These are phyloP conservation scores for Stentor coeruleus DNA, from an alignment of 73 alveolate genomes.

Conservation along the genomic window DNA sequence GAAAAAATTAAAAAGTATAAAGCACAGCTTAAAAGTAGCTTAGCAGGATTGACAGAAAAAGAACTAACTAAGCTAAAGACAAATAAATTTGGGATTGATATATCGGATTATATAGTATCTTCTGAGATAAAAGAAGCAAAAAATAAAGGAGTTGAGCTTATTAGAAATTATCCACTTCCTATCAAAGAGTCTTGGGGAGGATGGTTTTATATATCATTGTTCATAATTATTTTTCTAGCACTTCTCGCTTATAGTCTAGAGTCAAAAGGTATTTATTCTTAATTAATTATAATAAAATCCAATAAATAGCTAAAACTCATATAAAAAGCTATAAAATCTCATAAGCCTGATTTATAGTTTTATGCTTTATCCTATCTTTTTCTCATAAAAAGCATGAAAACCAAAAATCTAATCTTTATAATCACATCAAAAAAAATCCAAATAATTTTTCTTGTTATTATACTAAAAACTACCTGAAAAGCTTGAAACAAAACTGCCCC, in stretches of 20 bases:
- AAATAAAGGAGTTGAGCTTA: not conserved
- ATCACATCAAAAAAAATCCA: too few relatives aligned
- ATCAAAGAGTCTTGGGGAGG: constrained; percentile 11
- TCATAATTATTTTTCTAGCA: not conserved
- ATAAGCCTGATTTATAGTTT: too few relatives aligned
- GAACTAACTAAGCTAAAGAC: not conserved
- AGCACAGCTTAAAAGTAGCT: not conserved
- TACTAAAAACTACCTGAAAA: too few relatives aligned
- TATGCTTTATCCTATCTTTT: too few relatives aligned
- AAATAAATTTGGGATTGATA: not conserved
- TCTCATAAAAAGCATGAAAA: too few relatives aligned
- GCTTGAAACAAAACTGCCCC: too few relatives aligned
- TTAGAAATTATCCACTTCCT: not conserved
- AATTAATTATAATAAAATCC: too few relatives aligned
- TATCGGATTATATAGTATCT: not conserved
- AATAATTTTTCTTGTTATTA: too few relatives aligned
- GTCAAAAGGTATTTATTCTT: not conserved
- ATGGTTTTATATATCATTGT: not conserved
- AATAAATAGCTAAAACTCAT: too few relatives aligned
- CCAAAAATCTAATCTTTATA: too few relatives aligned
- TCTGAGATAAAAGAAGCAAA: not conserved
- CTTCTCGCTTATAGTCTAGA: not conserved
- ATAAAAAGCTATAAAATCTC: too few relatives aligned
- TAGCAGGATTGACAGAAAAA: not conserved
- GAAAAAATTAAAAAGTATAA: constrained; percentile 10